Conservation (phyloP, 1,284 basidiomycete species). For the Cutaneotrichosporon cavernicola region DNA sequence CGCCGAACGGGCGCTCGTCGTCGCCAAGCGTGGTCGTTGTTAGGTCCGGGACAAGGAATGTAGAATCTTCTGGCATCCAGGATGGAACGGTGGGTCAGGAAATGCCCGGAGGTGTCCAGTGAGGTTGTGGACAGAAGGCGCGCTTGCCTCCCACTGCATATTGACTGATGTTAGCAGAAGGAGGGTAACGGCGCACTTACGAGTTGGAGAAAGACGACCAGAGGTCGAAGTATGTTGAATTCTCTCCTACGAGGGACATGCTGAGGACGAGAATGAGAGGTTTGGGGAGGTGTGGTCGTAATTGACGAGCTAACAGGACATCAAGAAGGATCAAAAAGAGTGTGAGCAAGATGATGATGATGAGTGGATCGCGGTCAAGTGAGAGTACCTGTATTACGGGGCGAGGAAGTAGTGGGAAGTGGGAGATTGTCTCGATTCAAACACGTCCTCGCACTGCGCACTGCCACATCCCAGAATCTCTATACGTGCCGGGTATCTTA, state of each 20-base stretch:
- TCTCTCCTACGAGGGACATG: background rate
- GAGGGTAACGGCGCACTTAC: too few relatives aligned
- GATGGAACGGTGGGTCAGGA: too few relatives aligned
- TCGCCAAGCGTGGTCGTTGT: too few relatives aligned
- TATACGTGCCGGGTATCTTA: background rate
- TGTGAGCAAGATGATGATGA: background rate
- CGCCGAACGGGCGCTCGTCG: too few relatives aligned
- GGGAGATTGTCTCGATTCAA: background rate
- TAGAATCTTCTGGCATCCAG: too few relatives aligned
- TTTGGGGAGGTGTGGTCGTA: background rate
- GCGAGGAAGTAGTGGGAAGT: background rate
- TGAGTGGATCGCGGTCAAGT: background rate
- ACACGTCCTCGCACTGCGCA: background rate
- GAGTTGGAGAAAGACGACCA: too few relatives aligned
- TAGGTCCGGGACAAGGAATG: too few relatives aligned
- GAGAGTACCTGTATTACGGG: background rate
- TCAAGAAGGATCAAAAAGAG: background rate
- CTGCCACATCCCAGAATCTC: background rate
- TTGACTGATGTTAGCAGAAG: too few relatives aligned
- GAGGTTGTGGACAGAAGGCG: too few relatives aligned
- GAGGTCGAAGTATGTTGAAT: background rate
- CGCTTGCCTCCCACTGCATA: too few relatives aligned
- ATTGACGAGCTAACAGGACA: background rate
- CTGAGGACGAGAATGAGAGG: background rate
- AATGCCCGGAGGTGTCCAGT: too few relatives aligned